phyloP scores from a whole-genome alignment of 257 asterid genomes.

The Solanum appendiculatum region DNA sequence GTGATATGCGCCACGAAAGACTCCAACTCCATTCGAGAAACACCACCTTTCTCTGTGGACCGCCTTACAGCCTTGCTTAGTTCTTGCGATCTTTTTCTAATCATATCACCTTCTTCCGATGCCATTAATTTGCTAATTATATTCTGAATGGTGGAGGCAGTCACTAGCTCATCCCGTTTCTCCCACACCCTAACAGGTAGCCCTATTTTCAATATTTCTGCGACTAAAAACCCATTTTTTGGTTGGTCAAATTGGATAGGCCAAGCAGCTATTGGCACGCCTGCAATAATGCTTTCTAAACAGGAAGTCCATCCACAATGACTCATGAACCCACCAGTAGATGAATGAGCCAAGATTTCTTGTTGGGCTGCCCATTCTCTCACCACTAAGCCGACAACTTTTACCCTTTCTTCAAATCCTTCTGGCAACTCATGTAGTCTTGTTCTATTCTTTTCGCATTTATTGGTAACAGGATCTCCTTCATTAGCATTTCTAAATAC shows the following conservation, averaged over 20 bases:
- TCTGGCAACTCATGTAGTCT: constrained; percentile 7
- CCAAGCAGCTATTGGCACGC: no score
- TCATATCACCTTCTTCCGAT: neutral
- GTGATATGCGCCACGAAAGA: neutral
- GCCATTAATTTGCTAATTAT: no score
- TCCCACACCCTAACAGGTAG: no score
- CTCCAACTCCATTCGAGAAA: neutral
- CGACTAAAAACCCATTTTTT: no score
- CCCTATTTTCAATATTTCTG: no score
- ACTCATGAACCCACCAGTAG: no score
- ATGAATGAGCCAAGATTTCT: no score
- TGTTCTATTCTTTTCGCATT: neutral
- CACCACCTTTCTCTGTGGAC: neutral
- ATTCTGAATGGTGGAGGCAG: no score
- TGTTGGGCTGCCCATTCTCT: constrained; percentile 10
- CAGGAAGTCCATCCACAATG: no score
- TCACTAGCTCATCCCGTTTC: no score
- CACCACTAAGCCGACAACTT: neutral
- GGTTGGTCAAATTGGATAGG: no score
- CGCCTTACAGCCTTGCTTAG: neutral
- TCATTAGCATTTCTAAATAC: neutral
- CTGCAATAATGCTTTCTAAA: no score
- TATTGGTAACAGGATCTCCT: neutral
- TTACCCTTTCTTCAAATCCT: neutral
- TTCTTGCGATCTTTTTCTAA: neutral